Base-by-base conservation (phyloP, 371 early-diverging fungal species). In the Mortierella sp. region DNA sequence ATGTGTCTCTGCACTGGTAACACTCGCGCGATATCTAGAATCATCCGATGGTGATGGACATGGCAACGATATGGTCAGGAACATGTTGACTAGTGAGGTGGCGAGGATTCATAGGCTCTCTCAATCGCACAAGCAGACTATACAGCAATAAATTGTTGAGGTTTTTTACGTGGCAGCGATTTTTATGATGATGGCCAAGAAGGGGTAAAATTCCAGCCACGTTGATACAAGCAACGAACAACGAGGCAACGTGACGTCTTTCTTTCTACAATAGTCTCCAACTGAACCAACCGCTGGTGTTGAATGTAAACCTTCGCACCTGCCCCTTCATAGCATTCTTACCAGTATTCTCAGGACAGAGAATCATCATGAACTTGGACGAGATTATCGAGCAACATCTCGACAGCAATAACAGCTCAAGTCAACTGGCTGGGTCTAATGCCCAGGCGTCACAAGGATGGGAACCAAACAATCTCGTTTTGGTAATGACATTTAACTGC, bases 371-470 rank as follows among this genome's bases (percentile, higher is more conserved):
- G 83, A 81, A 73, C 55, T 63, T 81, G 70, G 73, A 76, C 66
- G 83, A 81, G 51, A 76, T 81, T 64, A 81, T 81, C 39, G 81
- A 80, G 67, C 81, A 80, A 55, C 64, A 72, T 35, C 73, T 66
- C 67, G 77, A 75, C 45, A 67, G 70, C 28, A 72, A 65, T 57
- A 62, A 47, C 14, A 51, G 12, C 59, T 72, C 73, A 12, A 67
- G 73, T 28, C 73, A 66, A 30, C 45, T 58, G 9, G 64, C 47
- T 37, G 28, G 55, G 43, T 61, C 77, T 37, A 73, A 76, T 54
- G 64, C 77, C 75, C 83, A 81, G 22, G 69, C 73, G 20, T 81
- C 83, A 2, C 76, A 81, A n/a, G 83, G 83, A 64, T 81, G 83
- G 83, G 83, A 81, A 28, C 83, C 83, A 26, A 65, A 54, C 64